Percentiles rank a stretch among this genome's conserved stretches.
Evolutionary conservation across 805 yeast species (phyloP).

Genomic region (Starmerella ratchasimensis): DNA sequence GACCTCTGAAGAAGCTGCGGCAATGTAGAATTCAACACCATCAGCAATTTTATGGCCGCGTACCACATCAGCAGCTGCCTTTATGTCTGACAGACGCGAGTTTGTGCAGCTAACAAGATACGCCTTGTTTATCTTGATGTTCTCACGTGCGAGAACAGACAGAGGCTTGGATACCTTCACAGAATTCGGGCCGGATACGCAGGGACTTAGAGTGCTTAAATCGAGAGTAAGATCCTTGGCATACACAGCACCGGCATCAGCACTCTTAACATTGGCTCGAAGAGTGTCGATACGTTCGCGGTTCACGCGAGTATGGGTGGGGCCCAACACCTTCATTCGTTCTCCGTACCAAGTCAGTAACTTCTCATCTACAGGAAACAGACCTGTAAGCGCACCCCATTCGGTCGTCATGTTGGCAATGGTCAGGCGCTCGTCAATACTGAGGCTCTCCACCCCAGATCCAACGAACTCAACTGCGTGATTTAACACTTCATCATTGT

Average conservation of each 20-base stretch:
- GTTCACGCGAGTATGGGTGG: constrained; percentile 76
- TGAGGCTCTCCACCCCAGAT: constrained; percentile 21
- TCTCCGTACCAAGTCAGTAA: constrained; percentile 65
- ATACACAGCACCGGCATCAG: constrained; percentile 71
- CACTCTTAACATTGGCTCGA: constrained; percentile 31
- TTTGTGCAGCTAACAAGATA: constrained; percentile 97
- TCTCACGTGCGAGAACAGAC: constrained; percentile 53
- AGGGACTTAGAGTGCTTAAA: constrained; percentile 67
- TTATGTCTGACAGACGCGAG: constrained; percentile 80
- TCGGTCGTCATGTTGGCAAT: constrained; percentile 89
- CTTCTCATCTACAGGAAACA: constrained; percentile 87
- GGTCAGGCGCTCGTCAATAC: constrained; percentile 37
- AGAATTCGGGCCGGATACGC: constrained; percentile 92
- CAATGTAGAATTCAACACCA: constrained; percentile 89
- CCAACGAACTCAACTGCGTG: constrained; percentile 30
- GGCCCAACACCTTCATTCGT: constrained; percentile 44
- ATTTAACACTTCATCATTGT: constrained; percentile 84
- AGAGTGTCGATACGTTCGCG: constrained; percentile 42
- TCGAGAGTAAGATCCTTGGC: constrained; percentile 82
- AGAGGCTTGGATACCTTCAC: constrained; percentile 81
- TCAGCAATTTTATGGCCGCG: constrained; percentile 70
- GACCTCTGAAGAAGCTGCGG: constrained; percentile 91
- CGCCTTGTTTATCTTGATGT: constrained; percentile 79
- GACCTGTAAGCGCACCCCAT: constrained; percentile 96
- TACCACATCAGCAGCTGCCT: constrained; percentile 85